Base-by-base conservation (phyloP, 805 yeast genomes). In the Kuraishia cidri region DNA sequence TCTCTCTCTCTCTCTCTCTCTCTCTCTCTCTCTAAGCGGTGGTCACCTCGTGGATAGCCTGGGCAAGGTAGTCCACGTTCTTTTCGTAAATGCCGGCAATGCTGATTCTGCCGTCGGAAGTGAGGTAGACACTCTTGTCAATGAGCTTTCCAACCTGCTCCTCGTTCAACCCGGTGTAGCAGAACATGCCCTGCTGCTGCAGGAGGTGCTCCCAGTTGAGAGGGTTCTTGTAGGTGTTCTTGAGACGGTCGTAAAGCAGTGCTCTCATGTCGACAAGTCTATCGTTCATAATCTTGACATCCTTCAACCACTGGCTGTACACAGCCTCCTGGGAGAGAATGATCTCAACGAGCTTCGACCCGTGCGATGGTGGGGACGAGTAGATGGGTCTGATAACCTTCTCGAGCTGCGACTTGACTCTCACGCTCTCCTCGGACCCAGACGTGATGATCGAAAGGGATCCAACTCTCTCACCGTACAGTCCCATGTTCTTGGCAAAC, bases 121-220 rank as follows among this genome's bases (percentile, higher is more conserved):
- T 86, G 46, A 92, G 74, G 56, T 90, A 90, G 25, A 90, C 79
- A 12, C 84, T 75, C 55, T 84, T 76, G 32, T 70, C 64, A 53
- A 82, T 79, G 48, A 90, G 67, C 40, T 66, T 60, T 37, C 73
- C 65, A 31, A 85, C 90, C 60, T 87, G 94, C 31, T 71, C 75
- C 29, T 73, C 64, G 21, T 59, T 53, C 40, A 90, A 69, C 6
- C 96, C 95, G 23, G 97, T 88, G 66, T 72, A 90, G 48, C 90
- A 84, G 62, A 90, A 90, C 97, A 90, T 90, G 47, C 98, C 98
- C 54, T 90, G 81, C 60, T 90, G 97, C 51, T 78, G 71, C 36
- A 82, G 64, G 47, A 90, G 69, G 52, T 84, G 95, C 34, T 79
- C 80, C 97, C 97, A 90, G 55, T 75, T 66, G 45, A 79, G 51